Evolutionary conservation across 306 rosid genomes (phyloP), one percentile per base, ranked within the genome.

Genomic region (Ammopiptanthus mongolicus): DNA sequence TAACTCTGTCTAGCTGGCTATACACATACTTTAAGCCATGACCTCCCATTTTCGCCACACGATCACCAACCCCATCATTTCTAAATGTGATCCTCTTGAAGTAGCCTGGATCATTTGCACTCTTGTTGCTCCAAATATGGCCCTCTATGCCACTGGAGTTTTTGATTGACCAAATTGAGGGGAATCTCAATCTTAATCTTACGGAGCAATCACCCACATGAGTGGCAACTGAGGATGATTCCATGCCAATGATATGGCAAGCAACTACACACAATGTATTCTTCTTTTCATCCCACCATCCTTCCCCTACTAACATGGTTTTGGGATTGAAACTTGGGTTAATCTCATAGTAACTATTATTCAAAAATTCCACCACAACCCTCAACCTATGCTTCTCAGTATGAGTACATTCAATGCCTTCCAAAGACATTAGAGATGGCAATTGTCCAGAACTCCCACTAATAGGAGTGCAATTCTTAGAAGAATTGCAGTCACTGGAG

Each of bases 121-220:
- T 50, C 77, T 86, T 91, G 67, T 69, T 83, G 57, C 84, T 91
- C 95, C 95, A 91, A 39, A 89, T 80, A 56, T 83, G 73, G 59
- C 95, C 95, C 60, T 81, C 83, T 15, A 83, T n/a, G 37, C 28
- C 65, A 14, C 79, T 82, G 19, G 80, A 67, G 2, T 84, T 59
- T 18, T 73, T 63, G 22, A 89, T 86, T 73, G 92, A 86, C 92
- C 89, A 81, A 44, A 62, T 53, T 61, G 87, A 71, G 3, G 89
- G 85, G 62, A 80, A 71, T 50, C 41, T 76, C 73, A 89, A 59
- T 71, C 46, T 83, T 74, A 91, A 48, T 50, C 85, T 81, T 19
- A 68, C 68, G n/a, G 90, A 89, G 58, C 97, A 91, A 75, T 89
- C 84, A n/a, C 83, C 85, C 62, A 89, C 85, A 15, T 5, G 81